Conservation (phyloP, 768 basidiomycete genomes). For the Lactarius sp. region DNA sequence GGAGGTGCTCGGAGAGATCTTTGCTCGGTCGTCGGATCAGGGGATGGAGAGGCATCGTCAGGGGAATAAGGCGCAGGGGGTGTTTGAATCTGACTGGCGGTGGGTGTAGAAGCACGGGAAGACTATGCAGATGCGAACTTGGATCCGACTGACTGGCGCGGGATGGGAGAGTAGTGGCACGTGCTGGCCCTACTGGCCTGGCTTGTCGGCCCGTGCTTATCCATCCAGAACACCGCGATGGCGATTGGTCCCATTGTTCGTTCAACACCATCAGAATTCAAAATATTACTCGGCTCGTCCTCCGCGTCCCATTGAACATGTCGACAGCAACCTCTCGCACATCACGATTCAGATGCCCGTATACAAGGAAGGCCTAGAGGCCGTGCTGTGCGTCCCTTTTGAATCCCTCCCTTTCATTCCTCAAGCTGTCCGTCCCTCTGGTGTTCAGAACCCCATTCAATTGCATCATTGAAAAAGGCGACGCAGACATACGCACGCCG, state of each 20-base stretch:
- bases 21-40: constrained; percentile 9
- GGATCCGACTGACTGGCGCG: neutral
- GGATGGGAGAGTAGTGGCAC: no score
- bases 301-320: constrained; percentile 40
- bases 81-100: neutral
- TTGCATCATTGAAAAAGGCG: constrained; percentile 52
- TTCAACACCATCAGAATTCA: constrained; percentile 48
- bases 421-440: neutral
- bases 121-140: constrained; percentile 13
- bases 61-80: constrained; percentile 21
- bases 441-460: constrained; percentile 39
- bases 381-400: constrained; percentile 40
- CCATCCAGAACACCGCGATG: constrained; percentile 37
- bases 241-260: constrained; percentile 49
- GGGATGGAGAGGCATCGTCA: constrained; percentile 22
- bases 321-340: constrained; percentile 46
- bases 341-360: constrained; percentile 55
- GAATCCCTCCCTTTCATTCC: neutral
- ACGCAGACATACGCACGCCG: constrained; percentile 62
- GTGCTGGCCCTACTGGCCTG: no score
- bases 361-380: constrained; percentile 51
- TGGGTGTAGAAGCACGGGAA: constrained; percentile 5
- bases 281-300: constrained; percentile 47
- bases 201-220: no score
- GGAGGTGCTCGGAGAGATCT: constrained; percentile 34